Evolutionary conservation across 192 early-diverging fungal species (phyloP), one percentile per base, ranked within the genome.

Genomic region (Cladochytrium replicatum): DNA sequence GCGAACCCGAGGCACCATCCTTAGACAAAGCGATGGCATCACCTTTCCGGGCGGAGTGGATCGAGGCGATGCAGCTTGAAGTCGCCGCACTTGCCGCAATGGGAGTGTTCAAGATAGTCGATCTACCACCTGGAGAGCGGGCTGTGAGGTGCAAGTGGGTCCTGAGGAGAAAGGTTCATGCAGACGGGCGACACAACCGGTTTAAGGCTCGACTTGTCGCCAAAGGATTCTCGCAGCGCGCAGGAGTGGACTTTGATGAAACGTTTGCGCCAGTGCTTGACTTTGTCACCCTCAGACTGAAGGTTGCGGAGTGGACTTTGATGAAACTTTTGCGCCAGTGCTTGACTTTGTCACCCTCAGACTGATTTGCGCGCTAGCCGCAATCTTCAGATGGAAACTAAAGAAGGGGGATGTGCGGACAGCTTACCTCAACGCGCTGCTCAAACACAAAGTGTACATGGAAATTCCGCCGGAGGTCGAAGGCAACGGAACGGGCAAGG

Each of bases 271-370:
- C 67, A 3, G 50, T 56, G 15, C 39, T 44, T 2, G 17, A 32
- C 11, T 19, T 52, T 26, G 11, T 19, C 2, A 32, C 28, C n/a
- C n/a, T 60, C 2, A 37, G 53, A 3, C n/a, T n/a, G n/a, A n/a
- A n/a, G n/a, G n/a, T n/a, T n/a, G n/a, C n/a, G 66, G 60, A 11
- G 48, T 71, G 19, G 60, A 65, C 54, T 70, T 39, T 45, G 23
- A 63, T 1, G 60, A 73, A 41, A 71, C 57, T 6, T 71, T 52
- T 46, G 43, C 68, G 1, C 68, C 71, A 5, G 67, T 71, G 29
- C 52, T 62, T 37, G 55, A 57, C 26, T 54, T 46, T 27, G 28
- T 15, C 0, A 49, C 54, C 0, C 19, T 62, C 29, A 50, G 64
- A 6, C 7, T 26, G 3, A 31, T 71, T 0, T 15, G 60, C 0